A percentile compares a stretch with the other conserved stretches of the same genome.
These are phyloP conservation scores for Suhomyces bolitotheri DNA, from an alignment of 1,139 yeast genomes.

Conservation along the genomic window DNA sequence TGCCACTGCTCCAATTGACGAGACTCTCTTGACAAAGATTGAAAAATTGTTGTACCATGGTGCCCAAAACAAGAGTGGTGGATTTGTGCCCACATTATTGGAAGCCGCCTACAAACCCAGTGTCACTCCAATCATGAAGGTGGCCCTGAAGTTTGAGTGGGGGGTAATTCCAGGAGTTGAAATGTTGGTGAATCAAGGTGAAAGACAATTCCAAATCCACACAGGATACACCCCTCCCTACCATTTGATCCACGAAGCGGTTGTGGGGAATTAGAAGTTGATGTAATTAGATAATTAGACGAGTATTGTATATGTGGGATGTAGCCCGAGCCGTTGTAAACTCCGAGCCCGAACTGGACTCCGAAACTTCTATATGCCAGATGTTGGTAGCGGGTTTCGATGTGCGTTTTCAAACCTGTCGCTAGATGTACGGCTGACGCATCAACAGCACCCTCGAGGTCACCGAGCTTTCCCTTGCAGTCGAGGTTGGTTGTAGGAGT, in stretches of 20 bases:
- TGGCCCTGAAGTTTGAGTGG: conserved; percentile 71
- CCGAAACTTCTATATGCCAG: too few relatives aligned
- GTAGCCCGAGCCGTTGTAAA: too few relatives aligned
- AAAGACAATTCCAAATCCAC: conserved; percentile 79
- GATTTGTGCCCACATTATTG: conserved; percentile 57
- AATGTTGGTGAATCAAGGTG: conserved; percentile 91
- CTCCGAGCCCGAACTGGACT: too few relatives aligned
- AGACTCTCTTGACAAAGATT: conserved; percentile 45
- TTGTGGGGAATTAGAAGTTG: conserved; percentile 19
- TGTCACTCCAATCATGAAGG: conserved; percentile 78
- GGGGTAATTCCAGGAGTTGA: conserved; percentile 80
- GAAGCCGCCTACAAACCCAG: conserved; percentile 95
- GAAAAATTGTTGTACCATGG: conserved; percentile 50
- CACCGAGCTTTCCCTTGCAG: too few relatives aligned
- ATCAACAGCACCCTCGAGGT: too few relatives aligned
- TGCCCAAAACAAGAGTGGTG: conserved; percentile 23
- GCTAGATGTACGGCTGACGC: too few relatives aligned
- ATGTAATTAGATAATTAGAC: conserved; percentile 4
- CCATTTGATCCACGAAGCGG: conserved; percentile 60
- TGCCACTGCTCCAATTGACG: conserved; percentile 76
- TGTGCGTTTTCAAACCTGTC: too few relatives aligned
- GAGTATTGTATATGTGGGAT: too few relatives aligned
- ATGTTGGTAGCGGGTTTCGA: too few relatives aligned
- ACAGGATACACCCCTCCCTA: conserved; percentile 71
- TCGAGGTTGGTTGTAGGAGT: too few relatives aligned